Evolutionary conservation across 495 filamentous ascomycete species (phyloP), one percentile per base, ranked within the genome.

Genomic region (Pseudotulostoma volvatum): DNA sequence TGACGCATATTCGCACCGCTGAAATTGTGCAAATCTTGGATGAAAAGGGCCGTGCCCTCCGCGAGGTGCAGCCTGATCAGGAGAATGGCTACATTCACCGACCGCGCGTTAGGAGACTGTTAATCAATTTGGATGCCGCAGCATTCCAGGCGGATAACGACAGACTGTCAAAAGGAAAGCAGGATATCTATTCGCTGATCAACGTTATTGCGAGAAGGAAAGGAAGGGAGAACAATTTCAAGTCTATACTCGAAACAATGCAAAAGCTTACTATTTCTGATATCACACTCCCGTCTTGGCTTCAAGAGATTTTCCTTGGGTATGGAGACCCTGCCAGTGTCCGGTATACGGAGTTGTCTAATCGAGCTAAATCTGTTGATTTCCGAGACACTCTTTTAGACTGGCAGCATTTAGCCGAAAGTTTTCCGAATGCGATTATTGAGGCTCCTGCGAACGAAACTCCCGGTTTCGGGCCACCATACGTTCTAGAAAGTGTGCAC

Each of bases 221-320:
- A 54, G 78, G 81, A 13, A 68, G 86, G 33, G 92, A 96, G 53
- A 99, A 99, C 54, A 99, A 96, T 55, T 99, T 95, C 71, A 95
- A 84, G 50, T 77, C 86, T 7, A 77, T 96, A 14, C 65, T 99
- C 13, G 81, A 93, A 42, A 93, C 86, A 0, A 90, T 99, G 51
- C 78, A 78, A 49, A 81, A 76, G 35, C 71, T 99, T 18, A 78
- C 84, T 3, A 68, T 93, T 18, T 84, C 86, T 1, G n/a, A n/a
- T n/a, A n/a, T n/a, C n/a, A n/a, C n/a, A n/a, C n/a, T n/a, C 31
- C 85, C 92, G 2, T 70, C 79, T 9, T 99, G 90, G 90, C 63
- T 99, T 20, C 84, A 93, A 49, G 90, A 96, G 39, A 87, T 95
- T 4, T 96, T 99, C 61, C 69, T 99, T 11, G 90, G 90, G 4